Conservation (phyloP, 2,329 filamentous ascomycete genomes). For the Calonectria pseudoreteaudii region DNA sequence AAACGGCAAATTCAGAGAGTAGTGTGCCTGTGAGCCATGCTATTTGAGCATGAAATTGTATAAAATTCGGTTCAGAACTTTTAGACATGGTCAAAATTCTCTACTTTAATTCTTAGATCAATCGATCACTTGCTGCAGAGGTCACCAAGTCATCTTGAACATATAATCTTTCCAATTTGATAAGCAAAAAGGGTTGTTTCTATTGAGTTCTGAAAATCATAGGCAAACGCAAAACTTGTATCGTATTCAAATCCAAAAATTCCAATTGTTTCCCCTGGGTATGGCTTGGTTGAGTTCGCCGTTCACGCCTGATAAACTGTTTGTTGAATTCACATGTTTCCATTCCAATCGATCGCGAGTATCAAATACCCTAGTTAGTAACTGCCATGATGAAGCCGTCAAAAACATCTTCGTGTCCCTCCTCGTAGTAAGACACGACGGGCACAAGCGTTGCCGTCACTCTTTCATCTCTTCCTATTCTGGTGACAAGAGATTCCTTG, state of each 20-base stretch:
- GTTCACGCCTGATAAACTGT: not conserved
- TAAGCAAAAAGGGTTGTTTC: not conserved
- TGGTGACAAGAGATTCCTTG: constrained; percentile 32
- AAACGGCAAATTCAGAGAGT: constrained; percentile 11
- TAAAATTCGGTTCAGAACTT: not conserved
- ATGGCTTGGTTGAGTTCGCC: not conserved
- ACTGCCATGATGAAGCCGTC: not conserved
- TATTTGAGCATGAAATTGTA: not conserved
- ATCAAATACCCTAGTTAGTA: not conserved
- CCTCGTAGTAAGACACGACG: not conserved
- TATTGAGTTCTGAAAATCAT: not conserved
- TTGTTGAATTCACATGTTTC: not conserved
- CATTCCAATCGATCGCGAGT: not conserved
- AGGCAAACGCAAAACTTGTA: not conserved
- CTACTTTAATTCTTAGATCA: not conserved
- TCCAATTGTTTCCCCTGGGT: not conserved
- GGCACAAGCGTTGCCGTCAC: constrained; percentile 42
- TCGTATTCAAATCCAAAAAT: not conserved
- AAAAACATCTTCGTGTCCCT: not conserved
- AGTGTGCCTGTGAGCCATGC: not conserved
- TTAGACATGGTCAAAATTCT: not conserved
- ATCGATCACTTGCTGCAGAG: not conserved
- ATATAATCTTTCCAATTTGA: not conserved
- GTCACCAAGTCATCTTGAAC: not conserved
- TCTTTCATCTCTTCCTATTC: constrained; percentile 37